Base-by-base conservation (phyloP, 371 early-diverging fungal species). In the Phascolomyces articulosus region DNA sequence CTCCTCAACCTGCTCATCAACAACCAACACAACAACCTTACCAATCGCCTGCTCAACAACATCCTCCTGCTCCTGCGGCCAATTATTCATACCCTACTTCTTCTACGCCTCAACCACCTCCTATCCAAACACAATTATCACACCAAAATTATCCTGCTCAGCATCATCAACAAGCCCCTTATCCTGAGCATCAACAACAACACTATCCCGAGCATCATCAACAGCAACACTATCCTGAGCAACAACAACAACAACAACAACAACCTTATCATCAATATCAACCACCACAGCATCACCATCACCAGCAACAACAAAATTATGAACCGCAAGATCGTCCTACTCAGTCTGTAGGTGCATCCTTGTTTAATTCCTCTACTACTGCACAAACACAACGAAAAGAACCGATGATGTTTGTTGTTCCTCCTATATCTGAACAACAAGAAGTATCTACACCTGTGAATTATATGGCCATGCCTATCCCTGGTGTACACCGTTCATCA, bases 331-430 rank as follows among this genome's bases (percentile, higher is more conserved):
- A 65, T n/a, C 53, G 11, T 34, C 44, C 59, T 7, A 15, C 57
- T 2, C 20, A 55, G 2, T 41, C 64, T 6, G 20, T 34, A 21
- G 57, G 57, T 13, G 16, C 57, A n/a, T 29, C 24, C 10, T 34
- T 31, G 4, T 48, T 29, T 29, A n/a, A 28, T 21, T 53, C 63
- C 7, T 53, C 63, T 55, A 24, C 63, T 16, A 51, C 48, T 15
- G 31, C 48, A 15, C 24, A 59, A 23, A 24, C 44, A 4, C 20
- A 34, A 34, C 34, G 34, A 49, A 58, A 64, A 20, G 58, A 53
- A 0, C 64, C 64, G 3, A 57, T 64, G 40, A 64, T 56, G 64
- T 58, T 58, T 23, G 24, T 64, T 11, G 49, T 54, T 2, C 65
- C 65, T 47, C 61, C 51, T 10, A 9, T 20, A 40, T 55, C 34